phyloP scores from a whole-genome alignment of 2,329 filamentous ascomycete species.

The Cordyceps fumosorosea region DNA sequence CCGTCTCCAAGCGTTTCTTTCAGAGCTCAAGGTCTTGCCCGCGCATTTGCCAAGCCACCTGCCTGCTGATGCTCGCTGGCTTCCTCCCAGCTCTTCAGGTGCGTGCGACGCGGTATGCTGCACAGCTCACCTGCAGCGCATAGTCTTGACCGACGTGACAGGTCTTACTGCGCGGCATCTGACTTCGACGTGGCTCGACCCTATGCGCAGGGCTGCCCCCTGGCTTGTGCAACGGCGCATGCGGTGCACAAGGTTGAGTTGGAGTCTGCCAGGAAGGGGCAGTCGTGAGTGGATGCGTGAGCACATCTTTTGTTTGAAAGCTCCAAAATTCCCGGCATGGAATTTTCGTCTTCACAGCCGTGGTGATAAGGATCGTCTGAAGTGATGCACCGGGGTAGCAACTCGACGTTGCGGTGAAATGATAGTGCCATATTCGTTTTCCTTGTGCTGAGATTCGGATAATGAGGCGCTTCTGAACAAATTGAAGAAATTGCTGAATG shows the following conservation, averaged over 20 bases:
- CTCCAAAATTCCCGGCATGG: not conserved
- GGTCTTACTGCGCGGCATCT: not conserved
- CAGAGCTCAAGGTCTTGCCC: not conserved
- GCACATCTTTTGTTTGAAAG: constrained; percentile 25
- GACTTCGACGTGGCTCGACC: not conserved
- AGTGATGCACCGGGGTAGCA: not conserved
- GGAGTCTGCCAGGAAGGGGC: constrained; percentile 24
- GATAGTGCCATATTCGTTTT: not conserved
- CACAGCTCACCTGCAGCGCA: not conserved
- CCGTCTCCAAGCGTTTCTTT: not conserved
- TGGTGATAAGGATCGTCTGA: not conserved
- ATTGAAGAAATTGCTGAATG: not conserved
- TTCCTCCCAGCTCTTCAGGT: not conserved
- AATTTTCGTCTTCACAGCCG: not conserved
- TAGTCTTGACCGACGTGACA: not conserved
- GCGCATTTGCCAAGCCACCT: not conserved
- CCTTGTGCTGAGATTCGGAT: not conserved
- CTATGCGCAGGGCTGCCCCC: constrained; percentile 21
- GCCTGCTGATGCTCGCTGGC: not conserved
- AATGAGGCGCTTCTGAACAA: not conserved
- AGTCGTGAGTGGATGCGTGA: constrained; percentile 21
- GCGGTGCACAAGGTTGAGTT: constrained; percentile 20
- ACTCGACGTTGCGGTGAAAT: not conserved
- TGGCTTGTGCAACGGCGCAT: constrained; percentile 20
- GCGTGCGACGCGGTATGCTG: not conserved